Percentiles rank a stretch among this genome's conserved stretches.
Conservation (phyloP, 2,329 filamentous ascomycete genomes). For the Lizonia empirigonia region DNA sequence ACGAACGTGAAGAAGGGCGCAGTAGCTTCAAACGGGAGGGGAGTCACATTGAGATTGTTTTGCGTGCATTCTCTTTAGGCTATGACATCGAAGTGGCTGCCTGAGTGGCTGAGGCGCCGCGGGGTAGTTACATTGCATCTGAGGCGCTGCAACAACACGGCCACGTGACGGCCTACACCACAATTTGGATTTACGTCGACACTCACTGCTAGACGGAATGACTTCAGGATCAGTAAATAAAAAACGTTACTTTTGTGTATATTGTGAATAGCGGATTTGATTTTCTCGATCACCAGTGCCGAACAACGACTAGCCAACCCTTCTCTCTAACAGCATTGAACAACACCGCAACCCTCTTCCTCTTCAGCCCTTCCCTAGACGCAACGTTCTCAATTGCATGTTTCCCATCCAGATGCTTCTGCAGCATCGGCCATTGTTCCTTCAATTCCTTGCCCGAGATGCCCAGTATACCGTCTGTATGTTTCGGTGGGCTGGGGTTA, state of each 20-base stretch:
- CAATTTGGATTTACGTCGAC: background rate
- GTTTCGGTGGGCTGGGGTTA: slow-evolving; percentile 33
- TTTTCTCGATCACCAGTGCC: slow-evolving; percentile 43
- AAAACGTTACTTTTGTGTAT: no score
- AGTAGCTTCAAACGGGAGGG: slow-evolving; percentile 2
- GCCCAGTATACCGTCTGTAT: slow-evolving; percentile 21
- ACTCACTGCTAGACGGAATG: background rate
- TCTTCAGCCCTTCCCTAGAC: slow-evolving; percentile 82
- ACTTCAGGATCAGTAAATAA: background rate
- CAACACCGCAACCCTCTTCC: slow-evolving; percentile 66
- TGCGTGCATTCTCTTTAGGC: slow-evolving; percentile 11
- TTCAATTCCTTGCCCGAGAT: slow-evolving; percentile 52
- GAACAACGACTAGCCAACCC: slow-evolving; percentile 59
- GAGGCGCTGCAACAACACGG: slow-evolving; percentile 4
- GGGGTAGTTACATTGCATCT: slow-evolving; percentile 1
- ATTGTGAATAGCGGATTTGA: background rate
- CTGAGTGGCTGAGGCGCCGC: slow-evolving; percentile 12
- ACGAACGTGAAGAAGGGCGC: slow-evolving; percentile 14
- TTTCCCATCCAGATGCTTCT: slow-evolving; percentile 86
- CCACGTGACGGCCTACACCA: no score
- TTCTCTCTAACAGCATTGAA: slow-evolving; percentile 70
- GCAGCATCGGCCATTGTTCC: slow-evolving; percentile 73
- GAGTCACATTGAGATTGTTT: slow-evolving; percentile 16
- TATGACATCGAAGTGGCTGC: slow-evolving; percentile 19
- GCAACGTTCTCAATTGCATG: slow-evolving; percentile 86